Evolutionary conservation across 1,284 basidiomycete genomes (phyloP).

Genomic region (Sphagnurus paluster): DNA sequence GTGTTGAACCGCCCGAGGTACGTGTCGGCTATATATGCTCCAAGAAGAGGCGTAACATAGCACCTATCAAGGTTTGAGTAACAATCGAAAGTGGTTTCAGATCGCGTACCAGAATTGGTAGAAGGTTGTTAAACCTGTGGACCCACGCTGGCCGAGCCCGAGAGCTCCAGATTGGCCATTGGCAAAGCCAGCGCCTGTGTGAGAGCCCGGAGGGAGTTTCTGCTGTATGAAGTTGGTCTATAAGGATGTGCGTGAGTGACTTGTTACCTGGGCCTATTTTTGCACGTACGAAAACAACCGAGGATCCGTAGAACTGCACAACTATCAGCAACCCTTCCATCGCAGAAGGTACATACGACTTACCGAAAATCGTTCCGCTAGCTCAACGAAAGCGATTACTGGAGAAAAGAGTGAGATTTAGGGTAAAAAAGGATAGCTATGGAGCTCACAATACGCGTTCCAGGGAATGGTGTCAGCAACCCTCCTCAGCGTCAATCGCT

Average conservation of each 20-base stretch:
- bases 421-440: conserved; percentile 5
- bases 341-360: conserved; percentile 17
- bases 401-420: conserved; percentile 11
- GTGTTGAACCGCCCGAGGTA: conserved; percentile 78
- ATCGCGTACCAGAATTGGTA: conserved; percentile 61
- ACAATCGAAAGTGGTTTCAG: too few relatives aligned
- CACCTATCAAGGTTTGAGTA: too few relatives aligned
- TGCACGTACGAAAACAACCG: conserved; percentile 61
- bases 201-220: conserved; percentile 63
- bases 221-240: conserved; percentile 77
- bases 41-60: conserved; percentile 59
- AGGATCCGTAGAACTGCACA: conserved; percentile 54
- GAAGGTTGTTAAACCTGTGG: conserved; percentile 70
- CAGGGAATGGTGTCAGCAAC: conserved; percentile 66
- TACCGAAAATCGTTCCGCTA: conserved; percentile 78
- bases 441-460: conserved; percentile 58
- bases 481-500: conserved; percentile 57
- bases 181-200: conserved; percentile 62
- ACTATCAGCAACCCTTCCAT: not conserved
- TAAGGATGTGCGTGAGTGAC: not conserved
- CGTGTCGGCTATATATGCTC: conserved; percentile 76
- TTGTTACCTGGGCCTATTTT: not conserved
- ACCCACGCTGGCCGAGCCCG: conserved; percentile 61
- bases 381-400: conserved; percentile 73
- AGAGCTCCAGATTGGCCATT: conserved; percentile 71